phyloP scores from a whole-genome alignment of 352 stramenopile genomes.

The Phytophthora sojae region DNA sequence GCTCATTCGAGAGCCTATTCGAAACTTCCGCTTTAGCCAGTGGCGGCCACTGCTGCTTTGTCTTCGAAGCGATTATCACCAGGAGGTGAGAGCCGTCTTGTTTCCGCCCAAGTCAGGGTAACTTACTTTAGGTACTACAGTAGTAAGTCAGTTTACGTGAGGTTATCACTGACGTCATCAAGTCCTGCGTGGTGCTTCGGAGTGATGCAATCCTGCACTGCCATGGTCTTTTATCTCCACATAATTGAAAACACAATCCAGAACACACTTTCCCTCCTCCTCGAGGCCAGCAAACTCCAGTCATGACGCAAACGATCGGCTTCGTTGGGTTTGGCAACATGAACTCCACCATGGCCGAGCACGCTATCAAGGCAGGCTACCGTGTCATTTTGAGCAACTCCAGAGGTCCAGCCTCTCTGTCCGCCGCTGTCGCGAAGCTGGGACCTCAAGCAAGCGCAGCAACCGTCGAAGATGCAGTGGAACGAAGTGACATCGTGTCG shows the following conservation, averaged over 20 bases:
- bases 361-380: slow-evolving; percentile 18
- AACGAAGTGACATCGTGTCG: slow-evolving; percentile 16
- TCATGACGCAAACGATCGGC: slow-evolving; percentile 11
- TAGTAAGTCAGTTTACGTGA: neutral
- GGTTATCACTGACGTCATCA: neutral
- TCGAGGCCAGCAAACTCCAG: neutral
- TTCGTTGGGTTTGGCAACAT: slow-evolving; percentile 14
- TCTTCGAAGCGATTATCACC: slow-evolving; percentile 61
- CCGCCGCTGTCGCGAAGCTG: slow-evolving; percentile 7
- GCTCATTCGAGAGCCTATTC: slow-evolving; percentile 52
- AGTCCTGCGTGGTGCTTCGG: neutral
- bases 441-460: slow-evolving; percentile 3
- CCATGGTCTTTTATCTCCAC: neutral
- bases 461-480: slow-evolving; percentile 14
- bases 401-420: slow-evolving; percentile 3
- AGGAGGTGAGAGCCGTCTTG: slow-evolving; percentile 42
- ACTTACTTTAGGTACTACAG: too few species aligned
- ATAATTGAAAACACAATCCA: neutral
- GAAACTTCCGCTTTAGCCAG: slow-evolving; percentile 52
- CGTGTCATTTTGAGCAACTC: slow-evolving; percentile 24
- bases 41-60: slow-evolving; percentile 51
- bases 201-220: neutral
- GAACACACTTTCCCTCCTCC: neutral
- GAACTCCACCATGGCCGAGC: slow-evolving; percentile 1
- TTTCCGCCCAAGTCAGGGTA: slow-evolving; percentile 2